phyloP scores from a whole-genome alignment of 139 green algal species.

The Haematococcus lacustris region DNA sequence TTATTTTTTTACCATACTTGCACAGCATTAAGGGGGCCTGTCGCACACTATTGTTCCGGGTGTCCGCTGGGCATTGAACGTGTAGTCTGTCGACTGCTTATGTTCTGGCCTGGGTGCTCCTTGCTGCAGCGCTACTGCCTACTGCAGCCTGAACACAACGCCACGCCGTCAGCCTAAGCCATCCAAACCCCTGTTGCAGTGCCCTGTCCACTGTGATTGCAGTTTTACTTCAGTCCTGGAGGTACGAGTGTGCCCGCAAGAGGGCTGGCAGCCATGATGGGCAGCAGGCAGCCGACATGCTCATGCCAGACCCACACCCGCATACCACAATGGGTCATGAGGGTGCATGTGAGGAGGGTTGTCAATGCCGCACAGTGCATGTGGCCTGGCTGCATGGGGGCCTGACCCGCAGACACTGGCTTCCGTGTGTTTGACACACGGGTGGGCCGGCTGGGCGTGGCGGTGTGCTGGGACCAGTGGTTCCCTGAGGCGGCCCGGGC shows the following conservation, averaged over 20 bases:
- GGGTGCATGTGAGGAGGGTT: no score
- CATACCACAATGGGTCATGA: no score
- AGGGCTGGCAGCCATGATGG: no score
- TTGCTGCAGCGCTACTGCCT: neutral
- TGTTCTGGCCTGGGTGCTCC: neutral
- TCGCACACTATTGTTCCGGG: neutral
- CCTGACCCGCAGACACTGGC: constrained; percentile 56
- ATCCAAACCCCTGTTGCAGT: neutral
- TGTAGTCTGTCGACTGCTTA: neutral
- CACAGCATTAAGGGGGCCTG: neutral
- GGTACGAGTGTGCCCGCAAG: no score
- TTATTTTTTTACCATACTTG: neutral
- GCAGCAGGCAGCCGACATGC: no score
- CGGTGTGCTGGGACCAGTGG: constrained; percentile 77
- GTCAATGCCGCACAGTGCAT: no score
- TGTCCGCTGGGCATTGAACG: neutral
- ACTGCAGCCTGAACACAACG: neutral
- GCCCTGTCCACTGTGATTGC: neutral
- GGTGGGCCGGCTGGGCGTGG: constrained; percentile 44
- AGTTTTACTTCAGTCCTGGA: constrained; percentile 67
- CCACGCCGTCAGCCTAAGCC: neutral
- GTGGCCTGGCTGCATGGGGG: no score
- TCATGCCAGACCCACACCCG: no score
- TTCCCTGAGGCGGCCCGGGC: constrained; percentile 59
- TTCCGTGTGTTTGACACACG: constrained; percentile 56